phyloP scores from a whole-genome alignment of 164 flowering plant genomes.

The Chimonanthus salicifolius region DNA sequence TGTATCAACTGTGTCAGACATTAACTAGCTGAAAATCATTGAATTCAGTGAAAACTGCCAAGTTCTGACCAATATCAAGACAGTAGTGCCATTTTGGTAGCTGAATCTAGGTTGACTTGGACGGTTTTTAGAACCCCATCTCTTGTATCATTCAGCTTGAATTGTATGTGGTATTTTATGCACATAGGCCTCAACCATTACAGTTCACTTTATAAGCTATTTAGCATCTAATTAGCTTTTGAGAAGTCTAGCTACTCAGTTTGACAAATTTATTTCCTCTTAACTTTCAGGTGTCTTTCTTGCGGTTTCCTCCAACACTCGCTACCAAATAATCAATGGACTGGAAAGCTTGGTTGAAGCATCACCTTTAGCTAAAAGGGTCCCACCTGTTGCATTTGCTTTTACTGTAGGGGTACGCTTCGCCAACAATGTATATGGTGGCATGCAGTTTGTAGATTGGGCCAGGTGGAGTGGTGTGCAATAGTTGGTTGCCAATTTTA shows the following conservation, averaged over 20 bases:
- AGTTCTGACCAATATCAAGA: too few relatives aligned
- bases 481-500: conserved; percentile 16
- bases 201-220: neutral
- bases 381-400: conserved; percentile 84
- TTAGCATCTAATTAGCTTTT: neutral
- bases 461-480: conserved; percentile 93
- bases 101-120: too few relatives aligned
- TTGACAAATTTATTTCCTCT: conserved; percentile 1
- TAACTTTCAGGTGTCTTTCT: conserved; percentile 70
- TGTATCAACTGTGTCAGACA: neutral
- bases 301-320: conserved; percentile 86
- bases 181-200: neutral
- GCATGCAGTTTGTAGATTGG: conserved; percentile 98
- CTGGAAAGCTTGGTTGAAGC: conserved; percentile 80
- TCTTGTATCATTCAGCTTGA: too few relatives aligned
- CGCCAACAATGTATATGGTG: conserved; percentile 87
- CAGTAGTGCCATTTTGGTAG: too few relatives aligned
- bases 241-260: neutral
- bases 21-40: too few relatives aligned
- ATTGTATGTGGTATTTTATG: neutral
- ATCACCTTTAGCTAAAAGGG: conserved; percentile 65
- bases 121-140: too few relatives aligned
- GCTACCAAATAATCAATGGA: conserved; percentile 84
- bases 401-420: conserved; percentile 91
- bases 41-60: too few relatives aligned